Percentiles rank a stretch among this genome's conserved stretches.
Evolutionary conservation across 257 asterid genomes (phyloP).

Genomic region (Solanum rostratum): DNA sequence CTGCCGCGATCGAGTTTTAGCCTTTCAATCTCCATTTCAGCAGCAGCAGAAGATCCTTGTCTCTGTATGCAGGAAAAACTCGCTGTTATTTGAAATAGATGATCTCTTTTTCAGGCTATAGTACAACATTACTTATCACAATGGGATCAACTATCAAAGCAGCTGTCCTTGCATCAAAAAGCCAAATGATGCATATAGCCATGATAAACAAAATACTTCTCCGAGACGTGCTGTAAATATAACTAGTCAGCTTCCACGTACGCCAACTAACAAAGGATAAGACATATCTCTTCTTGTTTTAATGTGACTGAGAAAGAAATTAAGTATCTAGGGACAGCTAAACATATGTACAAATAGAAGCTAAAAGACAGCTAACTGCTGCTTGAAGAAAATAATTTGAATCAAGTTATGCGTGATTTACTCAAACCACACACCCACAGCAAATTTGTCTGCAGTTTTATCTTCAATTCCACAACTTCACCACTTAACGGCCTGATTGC

Average conservation of each 20-base stretch:
- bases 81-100: neutral
- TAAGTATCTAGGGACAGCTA: neutral
- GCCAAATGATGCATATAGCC: neutral
- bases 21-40: conserved; percentile 64
- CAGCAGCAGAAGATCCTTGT: conserved; percentile 69
- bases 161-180: neutral
- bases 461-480: neutral
- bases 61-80: conserved; percentile 24
- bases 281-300: neutral
- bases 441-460: neutral
- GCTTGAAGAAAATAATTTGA: neutral
- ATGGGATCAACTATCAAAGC: neutral
- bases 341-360: neutral
- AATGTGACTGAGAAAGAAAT: neutral
- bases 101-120: neutral
- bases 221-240: neutral
- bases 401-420: neutral
- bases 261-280: neutral
- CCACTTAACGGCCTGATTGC: neutral
- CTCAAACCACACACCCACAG: neutral
- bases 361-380: neutral
- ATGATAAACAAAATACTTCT: neutral
- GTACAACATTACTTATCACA: neutral
- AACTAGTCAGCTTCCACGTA: neutral
- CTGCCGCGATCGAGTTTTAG: conserved; percentile 37